Evolutionary conservation across 2,329 filamentous ascomycete species (phyloP).

Genomic region (Phyllosticta capitalensis): DNA sequence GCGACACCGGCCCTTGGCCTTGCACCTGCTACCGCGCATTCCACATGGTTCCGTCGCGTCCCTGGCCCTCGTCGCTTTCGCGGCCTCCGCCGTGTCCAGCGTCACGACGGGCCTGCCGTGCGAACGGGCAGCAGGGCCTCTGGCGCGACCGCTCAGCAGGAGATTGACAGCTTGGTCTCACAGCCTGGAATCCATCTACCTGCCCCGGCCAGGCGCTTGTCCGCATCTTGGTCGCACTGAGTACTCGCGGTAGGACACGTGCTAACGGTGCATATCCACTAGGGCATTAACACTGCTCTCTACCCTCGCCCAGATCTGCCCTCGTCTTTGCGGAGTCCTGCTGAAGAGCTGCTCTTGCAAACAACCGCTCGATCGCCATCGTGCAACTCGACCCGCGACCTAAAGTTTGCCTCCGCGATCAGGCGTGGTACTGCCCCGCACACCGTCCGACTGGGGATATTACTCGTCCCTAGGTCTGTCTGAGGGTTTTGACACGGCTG

Average conservation of each 20-base stretch:
- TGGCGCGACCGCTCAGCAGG: slow-evolving; percentile 19
- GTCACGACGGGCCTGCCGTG: slow-evolving; percentile 1
- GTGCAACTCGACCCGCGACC: not conserved
- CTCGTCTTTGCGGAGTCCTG: slow-evolving; percentile 17
- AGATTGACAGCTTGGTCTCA: slow-evolving; percentile 29
- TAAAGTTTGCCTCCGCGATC: slow-evolving; percentile 20
- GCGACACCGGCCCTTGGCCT: not conserved
- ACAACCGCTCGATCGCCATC: not conserved
- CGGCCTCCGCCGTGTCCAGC: not conserved
- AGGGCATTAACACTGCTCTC: slow-evolving; percentile 13
- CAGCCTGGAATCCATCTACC: slow-evolving; percentile 22
- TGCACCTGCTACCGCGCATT: slow-evolving; percentile 7
- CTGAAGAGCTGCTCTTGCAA: slow-evolving; percentile 4
- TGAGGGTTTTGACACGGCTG: slow-evolving; percentile 12
- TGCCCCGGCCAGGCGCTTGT: slow-evolving; percentile 20
- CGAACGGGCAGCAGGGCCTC: not conserved
- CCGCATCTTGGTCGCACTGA: slow-evolving; percentile 20
- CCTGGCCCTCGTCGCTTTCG: not conserved
- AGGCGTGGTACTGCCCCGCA: slow-evolving; percentile 15
- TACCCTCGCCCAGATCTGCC: slow-evolving; percentile 17
- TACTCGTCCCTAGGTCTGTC: not conserved
- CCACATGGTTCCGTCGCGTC: slow-evolving; percentile 6
- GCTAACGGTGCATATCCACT: slow-evolving; percentile 27
- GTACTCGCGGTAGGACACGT: slow-evolving; percentile 20
- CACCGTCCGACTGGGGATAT: slow-evolving; percentile 5